phyloP scores from a whole-genome alignment of 257 asterid genomes.

The Fraxinus pennsylvanica region DNA sequence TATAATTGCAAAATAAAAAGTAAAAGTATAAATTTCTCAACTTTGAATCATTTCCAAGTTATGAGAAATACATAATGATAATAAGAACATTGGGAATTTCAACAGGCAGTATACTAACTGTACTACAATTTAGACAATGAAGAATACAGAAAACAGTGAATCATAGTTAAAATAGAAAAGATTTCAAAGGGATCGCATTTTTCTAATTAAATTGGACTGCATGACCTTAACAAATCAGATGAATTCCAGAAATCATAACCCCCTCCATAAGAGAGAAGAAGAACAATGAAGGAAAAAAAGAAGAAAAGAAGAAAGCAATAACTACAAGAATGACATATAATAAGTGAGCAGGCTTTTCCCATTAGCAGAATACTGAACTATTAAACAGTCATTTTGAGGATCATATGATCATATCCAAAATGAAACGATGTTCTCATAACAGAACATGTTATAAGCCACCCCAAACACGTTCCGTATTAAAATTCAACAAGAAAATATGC shows the following conservation, averaged over 20 bases:
- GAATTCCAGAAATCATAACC: neutral
- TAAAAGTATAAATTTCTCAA: too few relatives aligned
- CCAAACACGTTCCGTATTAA: neutral
- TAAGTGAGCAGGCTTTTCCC: neutral
- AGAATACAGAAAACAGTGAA: too few relatives aligned
- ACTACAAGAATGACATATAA: too few relatives aligned
- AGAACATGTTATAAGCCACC: neutral
- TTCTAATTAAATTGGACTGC: neutral
- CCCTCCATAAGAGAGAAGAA: neutral
- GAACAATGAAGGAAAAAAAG: neutral
- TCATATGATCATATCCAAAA: constrained; percentile 4
- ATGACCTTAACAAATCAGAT: neutral
- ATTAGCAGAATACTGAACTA: neutral
- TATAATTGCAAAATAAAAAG: too few relatives aligned
- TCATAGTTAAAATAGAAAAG: too few relatives aligned
- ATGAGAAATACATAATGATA: too few relatives aligned
- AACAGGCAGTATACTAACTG: too few relatives aligned
- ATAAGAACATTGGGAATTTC: too few relatives aligned
- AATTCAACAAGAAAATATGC: neutral
- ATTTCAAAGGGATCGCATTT: too few relatives aligned
- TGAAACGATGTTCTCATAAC: neutral
- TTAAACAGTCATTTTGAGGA: neutral
- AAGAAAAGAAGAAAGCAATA: too few relatives aligned
- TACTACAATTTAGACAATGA: too few relatives aligned
- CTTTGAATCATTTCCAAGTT: too few relatives aligned